These are phyloP conservation scores for Fraxinus anomala DNA, from an alignment of 257 asterid species.

Conservation along the genomic window DNA sequence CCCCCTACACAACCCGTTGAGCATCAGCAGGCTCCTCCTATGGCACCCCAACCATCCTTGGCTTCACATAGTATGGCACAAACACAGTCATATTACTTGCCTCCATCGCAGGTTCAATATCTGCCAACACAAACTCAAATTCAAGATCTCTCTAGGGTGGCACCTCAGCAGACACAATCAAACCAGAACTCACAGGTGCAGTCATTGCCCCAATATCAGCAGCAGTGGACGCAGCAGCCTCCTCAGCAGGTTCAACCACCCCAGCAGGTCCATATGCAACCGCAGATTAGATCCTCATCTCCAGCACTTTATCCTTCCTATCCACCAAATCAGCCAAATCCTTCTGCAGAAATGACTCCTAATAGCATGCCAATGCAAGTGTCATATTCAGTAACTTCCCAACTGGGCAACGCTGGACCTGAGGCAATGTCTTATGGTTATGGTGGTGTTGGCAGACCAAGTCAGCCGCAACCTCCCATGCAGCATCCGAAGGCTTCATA, in stretches of 20 bases:
- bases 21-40: slow-evolving; percentile 61
- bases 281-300: slow-evolving; percentile 66
- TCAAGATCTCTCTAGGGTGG: background rate
- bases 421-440: slow-evolving; percentile 64
- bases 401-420: slow-evolving; percentile 46
- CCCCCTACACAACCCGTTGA: slow-evolving; percentile 49
- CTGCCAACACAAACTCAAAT: slow-evolving; percentile 51
- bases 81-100: slow-evolving; percentile 54
- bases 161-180: slow-evolving; percentile 9
- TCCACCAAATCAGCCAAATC: slow-evolving; percentile 56
- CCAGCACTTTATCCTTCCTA: slow-evolving; percentile 64
- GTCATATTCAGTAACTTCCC: slow-evolving; percentile 54
- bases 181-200: slow-evolving; percentile 60
- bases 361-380: slow-evolving; percentile 71
- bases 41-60: slow-evolving; percentile 59
- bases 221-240: slow-evolving; percentile 73
- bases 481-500: slow-evolving; percentile 63
- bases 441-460: slow-evolving; percentile 57
- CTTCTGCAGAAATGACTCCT: slow-evolving; percentile 64
- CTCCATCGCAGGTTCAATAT: slow-evolving; percentile 69
- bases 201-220: slow-evolving; percentile 59
- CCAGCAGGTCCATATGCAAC: slow-evolving; percentile 54
- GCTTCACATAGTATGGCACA: slow-evolving; percentile 61
- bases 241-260: slow-evolving; percentile 53
- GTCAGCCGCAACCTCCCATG: slow-evolving; percentile 44